phyloP scores from a whole-genome alignment of 208 protist genomes.

The Trypanosoma grayi region DNA sequence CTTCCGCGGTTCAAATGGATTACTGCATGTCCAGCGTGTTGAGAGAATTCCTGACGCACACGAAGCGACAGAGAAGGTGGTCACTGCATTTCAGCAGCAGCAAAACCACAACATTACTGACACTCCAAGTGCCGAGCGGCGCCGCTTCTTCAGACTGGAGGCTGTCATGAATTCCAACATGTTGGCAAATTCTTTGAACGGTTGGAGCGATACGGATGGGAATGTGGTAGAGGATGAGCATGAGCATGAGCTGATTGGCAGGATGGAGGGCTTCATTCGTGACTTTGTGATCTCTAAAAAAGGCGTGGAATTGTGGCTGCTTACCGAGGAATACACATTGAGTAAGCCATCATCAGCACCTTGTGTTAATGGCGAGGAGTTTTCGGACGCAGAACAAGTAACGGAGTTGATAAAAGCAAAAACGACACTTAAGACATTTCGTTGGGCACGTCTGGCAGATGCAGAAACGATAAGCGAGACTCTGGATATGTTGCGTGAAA shows the following conservation, averaged over 20 bases:
- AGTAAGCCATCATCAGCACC: background rate
- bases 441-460: constrained; percentile 12
- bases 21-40: constrained; percentile 15
- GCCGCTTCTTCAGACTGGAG: constrained; percentile 6
- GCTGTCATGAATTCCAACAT: background rate
- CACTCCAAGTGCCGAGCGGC: background rate
- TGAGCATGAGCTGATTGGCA: background rate
- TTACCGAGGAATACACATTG: constrained; percentile 16
- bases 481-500: background rate
- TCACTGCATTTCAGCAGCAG: no score
- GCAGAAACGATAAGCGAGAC: background rate
- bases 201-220: background rate
- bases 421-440: constrained; percentile 18
- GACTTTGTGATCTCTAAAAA: background rate
- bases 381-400: background rate
- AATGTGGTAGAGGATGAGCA: background rate
- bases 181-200: background rate
- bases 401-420: background rate
- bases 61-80: no score
- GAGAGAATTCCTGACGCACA: background rate
- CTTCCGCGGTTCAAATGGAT: constrained; percentile 1
- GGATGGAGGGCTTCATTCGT: constrained; percentile 5
- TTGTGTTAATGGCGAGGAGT: no score
- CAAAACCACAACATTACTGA: background rate
- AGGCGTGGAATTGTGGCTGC: constrained; percentile 19